Evolutionary conservation across 2,329 filamentous ascomycete species (phyloP), one percentile per base, ranked within the genome.

Genomic region (Lecanoromycetidae sp.): DNA sequence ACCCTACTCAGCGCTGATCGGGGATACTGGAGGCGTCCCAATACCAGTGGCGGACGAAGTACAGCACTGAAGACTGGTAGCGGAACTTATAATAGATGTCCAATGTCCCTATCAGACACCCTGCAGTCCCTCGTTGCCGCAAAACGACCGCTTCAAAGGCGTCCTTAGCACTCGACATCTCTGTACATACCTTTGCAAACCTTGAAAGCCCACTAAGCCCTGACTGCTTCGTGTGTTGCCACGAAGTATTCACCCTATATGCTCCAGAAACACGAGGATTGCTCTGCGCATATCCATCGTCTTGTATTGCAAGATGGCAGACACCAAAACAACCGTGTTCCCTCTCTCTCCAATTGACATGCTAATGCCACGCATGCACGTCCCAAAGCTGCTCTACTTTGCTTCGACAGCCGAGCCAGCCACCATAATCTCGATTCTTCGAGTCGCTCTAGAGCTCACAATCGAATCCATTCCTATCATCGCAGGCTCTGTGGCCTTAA

Each of bases 321-420:
- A 38, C 33, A 9, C 15, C 8, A 37, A 37, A 23, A n/a, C 19
- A 4, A 13, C 20, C 17, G 8, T 22, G 3, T 23, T 32, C 19
- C 34, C n/a, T 15, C 34, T 38, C 13, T 45, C 43, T 20, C 43
- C 43, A 9, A 33, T 45, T 22, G 43, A 45, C 19, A 45, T 45
- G 33, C 19, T 45, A 8, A 33, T 45, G 33, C 43, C 43, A 15
- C 43, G 43, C 5, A 38, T 45, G 34, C 43, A 45, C 23, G 26
- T 38, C 9, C 43, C 43, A 25, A 45, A 45, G 17, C 25, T 38
- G 25, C 43, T 45, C 10, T 45, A 38, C 20, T 45, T 45, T 12
- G n/a, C 34, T 20, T 38, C 43, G 20, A 45, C 25, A 5, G 32
- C 43, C 27, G 43, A 30, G 27, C 17, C 43, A 5, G 27, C 34